A percentile compares a stretch with the other conserved stretches of the same genome.
phyloP scores from a whole-genome alignment of 1,284 basidiomycete species.

The Peniophora sp. region DNA sequence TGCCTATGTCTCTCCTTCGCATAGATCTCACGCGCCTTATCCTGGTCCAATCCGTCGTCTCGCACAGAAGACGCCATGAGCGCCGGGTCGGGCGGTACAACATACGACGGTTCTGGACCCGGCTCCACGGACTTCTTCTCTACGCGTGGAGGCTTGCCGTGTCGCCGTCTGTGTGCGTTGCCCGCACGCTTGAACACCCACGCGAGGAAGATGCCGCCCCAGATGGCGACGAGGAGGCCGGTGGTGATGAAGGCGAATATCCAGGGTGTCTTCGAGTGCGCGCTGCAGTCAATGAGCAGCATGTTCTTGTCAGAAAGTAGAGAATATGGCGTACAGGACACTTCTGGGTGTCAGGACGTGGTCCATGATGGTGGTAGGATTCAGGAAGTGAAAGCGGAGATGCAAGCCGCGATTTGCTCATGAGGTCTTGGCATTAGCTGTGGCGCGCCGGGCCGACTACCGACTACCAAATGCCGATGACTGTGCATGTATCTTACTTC shows the following conservation, averaged over 20 bases:
- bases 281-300: constrained; percentile 22
- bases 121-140: constrained; percentile 24
- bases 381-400: no score
- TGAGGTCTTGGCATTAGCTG: no score
- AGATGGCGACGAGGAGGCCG: constrained; percentile 40
- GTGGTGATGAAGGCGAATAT: constrained; percentile 58
- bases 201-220: constrained; percentile 30
- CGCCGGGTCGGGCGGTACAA: constrained; percentile 63
- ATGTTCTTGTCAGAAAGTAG: background rate
- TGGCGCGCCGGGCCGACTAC: no score
- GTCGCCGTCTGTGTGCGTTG: constrained; percentile 19
- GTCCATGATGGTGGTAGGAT: no score
- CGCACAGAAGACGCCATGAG: constrained; percentile 29
- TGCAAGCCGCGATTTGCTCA: no score
- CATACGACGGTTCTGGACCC: constrained; percentile 31
- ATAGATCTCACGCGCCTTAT: background rate
- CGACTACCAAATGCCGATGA: no score
- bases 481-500: no score
- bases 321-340: no score
- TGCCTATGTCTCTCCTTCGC: background rate
- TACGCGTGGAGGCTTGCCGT: constrained; percentile 12
- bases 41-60: background rate
- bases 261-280: constrained; percentile 52
- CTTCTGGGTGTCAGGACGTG: no score
- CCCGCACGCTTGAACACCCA: constrained; percentile 27